Percentiles rank a stretch among this genome's conserved stretches.
Evolutionary conservation across 805 yeast species (phyloP).

Genomic region (Yamadazyma sp.): DNA sequence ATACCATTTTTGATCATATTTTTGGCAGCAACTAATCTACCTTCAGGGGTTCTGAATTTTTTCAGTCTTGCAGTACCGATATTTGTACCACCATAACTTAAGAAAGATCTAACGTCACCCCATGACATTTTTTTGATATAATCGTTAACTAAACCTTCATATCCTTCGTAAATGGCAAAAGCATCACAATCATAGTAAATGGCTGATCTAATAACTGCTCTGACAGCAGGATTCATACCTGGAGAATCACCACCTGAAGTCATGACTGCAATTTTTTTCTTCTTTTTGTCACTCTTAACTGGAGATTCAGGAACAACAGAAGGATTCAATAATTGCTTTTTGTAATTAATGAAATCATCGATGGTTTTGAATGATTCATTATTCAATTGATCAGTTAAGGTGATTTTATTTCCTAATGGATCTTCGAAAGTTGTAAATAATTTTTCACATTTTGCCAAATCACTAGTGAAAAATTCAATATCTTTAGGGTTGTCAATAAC

Average conservation of each 20-base stretch:
- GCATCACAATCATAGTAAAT: conserved; percentile 62
- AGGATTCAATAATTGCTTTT: conserved; percentile 1
- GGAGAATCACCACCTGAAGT: conserved; percentile 83
- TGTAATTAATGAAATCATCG: conserved; percentile 9
- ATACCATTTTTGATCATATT: conserved; percentile 70
- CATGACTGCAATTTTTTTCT: conserved; percentile 67
- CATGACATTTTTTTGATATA: conserved; percentile 61
- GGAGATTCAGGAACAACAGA: too few species aligned
- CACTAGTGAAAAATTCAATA: conserved; percentile 31
- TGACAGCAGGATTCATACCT: conserved; percentile 75
- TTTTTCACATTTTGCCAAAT: conserved; percentile 20
- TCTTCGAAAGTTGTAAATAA: conserved; percentile 22
- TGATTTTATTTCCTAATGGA: conserved; percentile 34
- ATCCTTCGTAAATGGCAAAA: conserved; percentile 70
- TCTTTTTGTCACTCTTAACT: conserved; percentile 6
- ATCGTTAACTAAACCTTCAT: conserved; percentile 62
- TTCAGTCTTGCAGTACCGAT: conserved; percentile 77
- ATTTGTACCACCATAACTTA: conserved; percentile 69
- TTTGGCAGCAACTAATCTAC: conserved; percentile 60
- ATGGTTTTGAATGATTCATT: conserved; percentile 4
- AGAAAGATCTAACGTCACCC: conserved; percentile 72
- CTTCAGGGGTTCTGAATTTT: conserved; percentile 64
- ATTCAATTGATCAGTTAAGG: conserved; percentile 21
- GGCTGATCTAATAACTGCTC: conserved; percentile 72
- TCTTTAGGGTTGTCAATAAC: conserved; percentile 12